Percentiles rank a stretch among this genome's conserved stretches.
Evolutionary conservation across 345 rosid genomes (phyloP).

Genomic region (Acer saccharum): DNA sequence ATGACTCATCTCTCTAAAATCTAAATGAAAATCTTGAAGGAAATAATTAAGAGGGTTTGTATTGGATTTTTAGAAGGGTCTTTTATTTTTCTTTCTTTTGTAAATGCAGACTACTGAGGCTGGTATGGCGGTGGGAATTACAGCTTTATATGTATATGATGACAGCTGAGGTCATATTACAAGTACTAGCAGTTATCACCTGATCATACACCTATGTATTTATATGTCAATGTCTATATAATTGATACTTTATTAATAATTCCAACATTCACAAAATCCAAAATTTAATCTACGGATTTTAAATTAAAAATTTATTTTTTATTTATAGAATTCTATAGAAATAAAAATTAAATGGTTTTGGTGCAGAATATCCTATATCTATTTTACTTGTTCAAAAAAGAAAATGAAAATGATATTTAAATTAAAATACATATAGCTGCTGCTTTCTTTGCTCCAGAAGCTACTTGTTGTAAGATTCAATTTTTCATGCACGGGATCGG

Average conservation of each 20-base stretch:
- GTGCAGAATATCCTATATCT: conserved; percentile 26
- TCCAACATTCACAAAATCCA: too few relatives aligned
- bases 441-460: too few relatives aligned
- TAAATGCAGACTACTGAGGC: conserved; percentile 9
- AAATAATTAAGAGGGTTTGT: neutral
- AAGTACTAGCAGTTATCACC: neutral
- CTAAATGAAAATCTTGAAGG: too few relatives aligned
- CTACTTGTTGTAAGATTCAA: too few relatives aligned
- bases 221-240: too few relatives aligned
- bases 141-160: conserved; percentile 10
- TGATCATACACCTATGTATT: neutral
- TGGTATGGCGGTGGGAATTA: conserved; percentile 23
- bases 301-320: too few relatives aligned
- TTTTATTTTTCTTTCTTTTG: neutral
- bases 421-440: neutral
- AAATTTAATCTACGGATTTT: too few relatives aligned
- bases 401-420: conserved; percentile 23
- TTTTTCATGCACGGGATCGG: too few relatives aligned
- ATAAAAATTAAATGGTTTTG: neutral
- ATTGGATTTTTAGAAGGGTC: neutral
- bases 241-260: too few relatives aligned
- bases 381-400: neutral
- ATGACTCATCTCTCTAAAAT: conserved; percentile 10
- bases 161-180: conserved; percentile 25
- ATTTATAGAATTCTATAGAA: too few relatives aligned